Evolutionary conservation across 805 yeast genomes (phyloP).

Genomic region (Saitoella complicata): DNA sequence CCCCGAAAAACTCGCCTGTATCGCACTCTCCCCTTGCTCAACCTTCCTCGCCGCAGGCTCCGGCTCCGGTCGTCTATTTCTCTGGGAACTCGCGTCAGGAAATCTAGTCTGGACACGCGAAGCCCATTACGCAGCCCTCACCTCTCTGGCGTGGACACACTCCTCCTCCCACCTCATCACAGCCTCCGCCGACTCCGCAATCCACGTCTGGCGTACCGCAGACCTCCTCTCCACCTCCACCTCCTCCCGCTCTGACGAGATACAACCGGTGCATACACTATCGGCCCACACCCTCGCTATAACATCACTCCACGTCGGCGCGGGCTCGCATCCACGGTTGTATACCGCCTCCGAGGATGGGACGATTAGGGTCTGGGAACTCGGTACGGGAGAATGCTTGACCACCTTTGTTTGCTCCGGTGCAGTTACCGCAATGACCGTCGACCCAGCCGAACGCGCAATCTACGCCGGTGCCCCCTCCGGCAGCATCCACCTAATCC

Average conservation of each 20-base stretch:
- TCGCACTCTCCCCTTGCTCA: constrained; percentile 30
- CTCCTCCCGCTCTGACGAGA: not conserved
- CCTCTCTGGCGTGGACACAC: constrained; percentile 38
- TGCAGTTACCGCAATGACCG: constrained; percentile 39
- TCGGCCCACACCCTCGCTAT: constrained; percentile 2
- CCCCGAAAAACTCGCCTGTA: constrained; percentile 59
- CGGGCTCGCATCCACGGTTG: constrained; percentile 5
- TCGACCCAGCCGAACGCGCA: constrained; percentile 65
- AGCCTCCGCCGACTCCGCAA: constrained; percentile 66
- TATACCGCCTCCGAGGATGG: constrained; percentile 15
- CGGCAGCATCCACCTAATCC: too few relatives aligned
- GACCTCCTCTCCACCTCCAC: not conserved
- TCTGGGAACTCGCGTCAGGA: constrained; percentile 72
- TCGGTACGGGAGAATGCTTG: constrained; percentile 30
- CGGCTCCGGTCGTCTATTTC: constrained; percentile 49
- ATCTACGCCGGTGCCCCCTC: constrained; percentile 49
- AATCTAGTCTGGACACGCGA: constrained; percentile 51
- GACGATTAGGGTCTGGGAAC: constrained; percentile 56
- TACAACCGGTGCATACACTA: not conserved
- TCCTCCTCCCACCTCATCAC: constrained; percentile 54
- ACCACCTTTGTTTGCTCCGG: constrained; percentile 53
- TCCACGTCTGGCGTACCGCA: constrained; percentile 44
- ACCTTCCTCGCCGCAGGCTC: constrained; percentile 51
- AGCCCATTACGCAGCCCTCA: constrained; percentile 67
- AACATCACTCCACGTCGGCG: not conserved